Evolutionary conservation across 306 rosid species (phyloP), one percentile per base, ranked within the genome.

Genomic region (Glycine soja): DNA sequence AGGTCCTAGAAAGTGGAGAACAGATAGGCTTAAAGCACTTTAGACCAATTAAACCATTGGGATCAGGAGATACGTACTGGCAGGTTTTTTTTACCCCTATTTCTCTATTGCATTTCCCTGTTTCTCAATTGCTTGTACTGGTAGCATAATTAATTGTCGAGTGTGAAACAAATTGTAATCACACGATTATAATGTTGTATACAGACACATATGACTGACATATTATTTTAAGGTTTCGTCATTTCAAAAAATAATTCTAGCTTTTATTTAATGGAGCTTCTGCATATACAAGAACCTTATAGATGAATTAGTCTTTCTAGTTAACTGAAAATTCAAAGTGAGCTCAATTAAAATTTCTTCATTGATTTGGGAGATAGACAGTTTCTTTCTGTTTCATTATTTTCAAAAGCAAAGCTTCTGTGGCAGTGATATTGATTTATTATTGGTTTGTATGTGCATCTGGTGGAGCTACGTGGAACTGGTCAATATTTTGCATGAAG

Each of bases 401-500:
- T 58, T 71, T 80, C 47, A 18, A 19, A 42, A 9, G 43, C 53
- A 69, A 19, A 53, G 72, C 74, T 65, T 84, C n/a, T 65, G 47
- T 65, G 19, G 70, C 38, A 32, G 11, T 53, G 57, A 19, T 36
- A 72, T 59, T 19, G 24, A 19, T 19, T 0, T 62, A 54, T 66
- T 4, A 9, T 2, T 79, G 68, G 38, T 19, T 72, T 89, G 75
- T 88, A 95, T 65, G 98, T 95, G 86, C 99, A 95, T 85, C 84
- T 95, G 83, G 99, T 95, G 74, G 98, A 95, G 87, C 86, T 95
- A 71, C 51, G 85, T 48, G 99, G 93, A 85, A 91, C 90, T 47
- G 94, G 83, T 72, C 93, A 86, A 58, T 72, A 68, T 76, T 95
- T 93, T 72, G 98, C 99, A 95, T 95, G 99, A 95, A 95, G 84